Percentiles rank a stretch among this genome's conserved stretches.
Conservation (phyloP, 768 basidiomycete species). For the Tylopilus vinaceipallidus region DNA sequence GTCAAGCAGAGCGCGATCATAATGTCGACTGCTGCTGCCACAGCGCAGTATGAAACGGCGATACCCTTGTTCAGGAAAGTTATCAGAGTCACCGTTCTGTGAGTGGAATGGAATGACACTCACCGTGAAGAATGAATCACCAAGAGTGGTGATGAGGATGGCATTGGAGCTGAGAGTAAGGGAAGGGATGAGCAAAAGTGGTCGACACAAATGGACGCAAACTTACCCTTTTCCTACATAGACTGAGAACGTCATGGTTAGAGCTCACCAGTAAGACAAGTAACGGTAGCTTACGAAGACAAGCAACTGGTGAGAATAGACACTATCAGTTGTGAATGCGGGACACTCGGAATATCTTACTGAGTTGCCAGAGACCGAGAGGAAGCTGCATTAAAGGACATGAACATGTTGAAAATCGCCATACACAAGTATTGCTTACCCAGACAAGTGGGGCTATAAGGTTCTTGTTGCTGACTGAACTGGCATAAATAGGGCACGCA, state of each 20-base stretch:
- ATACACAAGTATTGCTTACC: not conserved
- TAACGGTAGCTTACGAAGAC: not conserved
- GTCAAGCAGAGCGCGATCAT: constrained; percentile 1
- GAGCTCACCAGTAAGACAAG: not conserved
- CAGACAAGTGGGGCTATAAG: constrained; percentile 4
- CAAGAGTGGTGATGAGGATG: not conserved
- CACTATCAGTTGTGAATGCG: not conserved
- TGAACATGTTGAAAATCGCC: not conserved
- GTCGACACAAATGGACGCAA: not conserved
- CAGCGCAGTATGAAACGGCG: not conserved
- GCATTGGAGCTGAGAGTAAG: not conserved
- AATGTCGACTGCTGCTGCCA: constrained; percentile 1
- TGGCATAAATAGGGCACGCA: not conserved
- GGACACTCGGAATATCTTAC: not conserved
- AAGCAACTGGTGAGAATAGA: not conserved
- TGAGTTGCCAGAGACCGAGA: not conserved
- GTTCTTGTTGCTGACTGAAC: not conserved
- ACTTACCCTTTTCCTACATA: not conserved
- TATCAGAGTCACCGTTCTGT: not conserved
- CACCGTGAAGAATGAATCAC: not conserved
- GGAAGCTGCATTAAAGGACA: not conserved
- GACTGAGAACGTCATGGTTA: not conserved
- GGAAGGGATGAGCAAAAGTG: not conserved
- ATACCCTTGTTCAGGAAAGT: not conserved
- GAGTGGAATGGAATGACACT: not conserved